Evolutionary conservation across 192 early-diverging fungal species (phyloP), one percentile per base, ranked within the genome.

Genomic region (Kappamyces sp.): DNA sequence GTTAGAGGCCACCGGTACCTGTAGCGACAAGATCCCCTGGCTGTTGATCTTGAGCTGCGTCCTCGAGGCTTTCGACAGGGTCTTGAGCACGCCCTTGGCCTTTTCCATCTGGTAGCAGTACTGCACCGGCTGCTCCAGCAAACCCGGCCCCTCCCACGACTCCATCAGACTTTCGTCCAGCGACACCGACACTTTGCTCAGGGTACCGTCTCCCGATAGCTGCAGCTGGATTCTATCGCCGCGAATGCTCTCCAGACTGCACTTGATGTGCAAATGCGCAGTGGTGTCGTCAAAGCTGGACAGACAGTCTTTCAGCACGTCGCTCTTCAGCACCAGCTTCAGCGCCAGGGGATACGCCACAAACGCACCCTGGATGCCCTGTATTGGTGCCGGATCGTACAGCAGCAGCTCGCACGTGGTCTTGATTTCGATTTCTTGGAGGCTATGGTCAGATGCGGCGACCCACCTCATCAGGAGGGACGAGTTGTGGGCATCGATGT

Each of bases 11-110:
- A 43, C n/a, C 42, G n/a, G 7, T 7, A 43, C n/a, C 42, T 43
- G 42, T n/a, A 43, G 42, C n/a, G 42, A 7, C 42, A 43, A n/a
- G 8, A 43, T 43, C 42, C 42, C 42, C 7, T n/a, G 42, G 8
- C n/a, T n/a, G n/a, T 43, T 43, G 42, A 43, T n/a, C 42, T n/a
- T 43, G 42, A 43, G 7, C 8, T 43, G 42, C 42, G n/a, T n/a
- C n/a, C n/a, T 43, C 8, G 42, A 43, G 42, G 8, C n/a, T n/a
- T 8, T 43, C 42, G n/a, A 43, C 42, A 43, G 42, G 7, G 42
- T n/a, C n/a, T 43, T 43, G 8, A 8, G 42, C 8, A 43, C 42
- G 7, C 8, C 8, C 42, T 43, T 43, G 42, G n/a, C n/a, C 42
- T 8, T 7, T 8, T n/a, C n/a, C n/a, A n/a, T 8, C n/a, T 43